Conservation (phyloP, 495 filamentous ascomycete genomes). For the Aspergillus sclerotiicarbonarius region DNA sequence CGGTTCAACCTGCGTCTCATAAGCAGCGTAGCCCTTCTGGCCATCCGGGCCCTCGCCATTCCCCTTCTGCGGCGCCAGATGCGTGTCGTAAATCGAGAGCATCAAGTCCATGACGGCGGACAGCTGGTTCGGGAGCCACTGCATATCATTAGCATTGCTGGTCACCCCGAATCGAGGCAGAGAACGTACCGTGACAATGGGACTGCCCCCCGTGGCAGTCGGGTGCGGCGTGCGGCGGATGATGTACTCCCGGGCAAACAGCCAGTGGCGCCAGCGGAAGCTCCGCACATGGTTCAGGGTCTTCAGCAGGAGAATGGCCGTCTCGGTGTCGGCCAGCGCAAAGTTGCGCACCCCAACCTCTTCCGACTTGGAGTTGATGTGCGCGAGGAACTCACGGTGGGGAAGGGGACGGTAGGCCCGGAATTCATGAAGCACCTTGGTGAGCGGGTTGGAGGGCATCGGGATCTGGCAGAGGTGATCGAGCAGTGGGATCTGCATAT, state of each 20-base stretch:
- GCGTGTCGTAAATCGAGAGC: conserved; percentile 54
- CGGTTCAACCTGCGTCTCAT: conserved; percentile 47
- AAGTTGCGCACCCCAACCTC: conserved; percentile 59
- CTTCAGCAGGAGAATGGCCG: conserved; percentile 63
- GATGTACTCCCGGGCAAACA: conserved; percentile 93
- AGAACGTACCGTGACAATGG: conserved; percentile 71
- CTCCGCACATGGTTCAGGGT: conserved; percentile 81
- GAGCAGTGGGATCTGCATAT: conserved; percentile 69
- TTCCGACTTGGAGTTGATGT: conserved; percentile 57
- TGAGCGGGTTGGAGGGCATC: conserved; percentile 83
- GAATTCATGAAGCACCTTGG: conserved; percentile 81
- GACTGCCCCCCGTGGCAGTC: conserved; percentile 85
- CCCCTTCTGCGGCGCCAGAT: conserved; percentile 45
- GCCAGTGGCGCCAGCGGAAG: conserved; percentile 92
- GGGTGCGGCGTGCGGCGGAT: conserved; percentile 78
- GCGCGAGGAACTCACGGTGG: conserved; percentile 77
- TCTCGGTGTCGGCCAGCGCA: conserved; percentile 52
- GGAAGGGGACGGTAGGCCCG: conserved; percentile 79
- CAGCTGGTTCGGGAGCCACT: conserved; percentile 86
- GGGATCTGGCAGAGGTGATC: conserved; percentile 77
- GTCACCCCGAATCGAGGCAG: background rate
- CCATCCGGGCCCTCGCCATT: conserved; percentile 12
- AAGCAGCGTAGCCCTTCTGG: conserved; percentile 30
- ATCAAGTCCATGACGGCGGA: conserved; percentile 75
- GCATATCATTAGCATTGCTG: background rate